These are phyloP conservation scores for Solanum ahanhuiri DNA, from an alignment of 257 asterid genomes.

Conservation along the genomic window DNA sequence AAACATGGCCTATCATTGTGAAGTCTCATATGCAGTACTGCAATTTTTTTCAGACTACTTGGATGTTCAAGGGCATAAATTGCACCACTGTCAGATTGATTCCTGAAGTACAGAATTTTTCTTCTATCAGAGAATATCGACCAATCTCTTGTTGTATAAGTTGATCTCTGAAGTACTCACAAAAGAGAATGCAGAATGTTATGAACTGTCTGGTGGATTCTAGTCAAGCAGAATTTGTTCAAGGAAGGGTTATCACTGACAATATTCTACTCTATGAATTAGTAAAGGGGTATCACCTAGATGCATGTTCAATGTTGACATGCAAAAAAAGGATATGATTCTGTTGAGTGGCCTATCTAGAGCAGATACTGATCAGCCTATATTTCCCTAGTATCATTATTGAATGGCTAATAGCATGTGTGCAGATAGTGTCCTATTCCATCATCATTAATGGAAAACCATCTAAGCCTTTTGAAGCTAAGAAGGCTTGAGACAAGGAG, in stretches of 20 bases:
- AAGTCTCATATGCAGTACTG: neutral
- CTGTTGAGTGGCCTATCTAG: neutral
- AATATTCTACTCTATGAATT: neutral
- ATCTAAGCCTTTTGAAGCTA: neutral
- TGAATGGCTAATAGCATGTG: neutral
- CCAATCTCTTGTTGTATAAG: neutral
- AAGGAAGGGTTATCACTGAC: neutral
- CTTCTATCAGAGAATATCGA: neutral
- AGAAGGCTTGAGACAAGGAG: neutral
- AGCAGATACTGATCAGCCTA: neutral
- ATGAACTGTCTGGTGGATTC: neutral
- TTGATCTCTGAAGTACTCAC: neutral
- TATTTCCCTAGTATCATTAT: neutral
- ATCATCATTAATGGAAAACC: neutral
- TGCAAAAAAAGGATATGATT: neutral
- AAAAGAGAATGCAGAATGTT: neutral
- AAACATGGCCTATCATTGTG: neutral
- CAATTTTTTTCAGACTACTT: neutral
- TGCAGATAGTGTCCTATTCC: neutral
- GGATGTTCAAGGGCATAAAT: neutral
- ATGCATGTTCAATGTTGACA: neutral
- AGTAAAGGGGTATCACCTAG: neutral
- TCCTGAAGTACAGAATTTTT: neutral
- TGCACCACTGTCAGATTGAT: neutral
- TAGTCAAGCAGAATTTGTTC: neutral